phyloP scores from a whole-genome alignment of 805 yeast species.

The Diddensiella transvaalensis region DNA sequence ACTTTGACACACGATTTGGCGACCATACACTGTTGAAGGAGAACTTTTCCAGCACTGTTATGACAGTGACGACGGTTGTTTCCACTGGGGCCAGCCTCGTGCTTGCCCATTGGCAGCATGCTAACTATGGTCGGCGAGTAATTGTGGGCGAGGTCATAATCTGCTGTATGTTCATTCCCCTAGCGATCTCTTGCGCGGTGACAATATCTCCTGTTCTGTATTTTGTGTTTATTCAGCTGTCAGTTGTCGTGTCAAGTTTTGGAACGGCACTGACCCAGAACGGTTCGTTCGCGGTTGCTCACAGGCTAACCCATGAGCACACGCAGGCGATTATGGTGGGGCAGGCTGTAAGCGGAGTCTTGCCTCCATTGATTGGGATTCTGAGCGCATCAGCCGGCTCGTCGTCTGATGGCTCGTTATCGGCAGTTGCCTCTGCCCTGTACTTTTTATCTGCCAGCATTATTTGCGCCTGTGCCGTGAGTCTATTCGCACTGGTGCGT shows the following conservation, averaged over 20 bases:
- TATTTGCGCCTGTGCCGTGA: slow-evolving; percentile 42
- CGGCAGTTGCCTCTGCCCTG: slow-evolving; percentile 22
- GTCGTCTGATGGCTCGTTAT: slow-evolving; percentile 7
- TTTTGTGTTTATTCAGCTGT: slow-evolving; percentile 53
- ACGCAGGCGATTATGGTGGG: slow-evolving; percentile 95
- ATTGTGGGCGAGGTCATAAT: slow-evolving; percentile 58
- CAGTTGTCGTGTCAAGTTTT: slow-evolving; percentile 62
- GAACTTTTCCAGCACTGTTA: slow-evolving; percentile 78
- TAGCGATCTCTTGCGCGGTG: slow-evolving; percentile 47
- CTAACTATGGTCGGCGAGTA: slow-evolving; percentile 55
- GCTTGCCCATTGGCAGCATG: slow-evolving; percentile 66
- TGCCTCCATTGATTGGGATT: slow-evolving; percentile 73
- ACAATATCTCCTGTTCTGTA: slow-evolving; percentile 20
- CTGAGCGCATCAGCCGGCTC: slow-evolving; percentile 42
- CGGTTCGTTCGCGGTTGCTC: slow-evolving; percentile 84
- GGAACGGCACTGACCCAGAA: slow-evolving; percentile 85
- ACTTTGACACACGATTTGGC: slow-evolving; percentile 61
- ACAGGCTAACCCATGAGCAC: slow-evolving; percentile 66
- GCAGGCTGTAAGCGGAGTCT: slow-evolving; percentile 89
- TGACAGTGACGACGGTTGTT: slow-evolving; percentile 76
- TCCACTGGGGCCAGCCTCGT: slow-evolving; percentile 57
- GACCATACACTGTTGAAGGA: slow-evolving; percentile 35
- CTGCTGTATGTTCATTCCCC: slow-evolving; percentile 50
- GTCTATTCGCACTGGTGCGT: slow-evolving; percentile 31
- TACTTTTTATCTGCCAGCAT: slow-evolving; percentile 53